Evolutionary conservation across 176 grass and related monocot species (phyloP).

Genomic region (Eleusine indica): DNA sequence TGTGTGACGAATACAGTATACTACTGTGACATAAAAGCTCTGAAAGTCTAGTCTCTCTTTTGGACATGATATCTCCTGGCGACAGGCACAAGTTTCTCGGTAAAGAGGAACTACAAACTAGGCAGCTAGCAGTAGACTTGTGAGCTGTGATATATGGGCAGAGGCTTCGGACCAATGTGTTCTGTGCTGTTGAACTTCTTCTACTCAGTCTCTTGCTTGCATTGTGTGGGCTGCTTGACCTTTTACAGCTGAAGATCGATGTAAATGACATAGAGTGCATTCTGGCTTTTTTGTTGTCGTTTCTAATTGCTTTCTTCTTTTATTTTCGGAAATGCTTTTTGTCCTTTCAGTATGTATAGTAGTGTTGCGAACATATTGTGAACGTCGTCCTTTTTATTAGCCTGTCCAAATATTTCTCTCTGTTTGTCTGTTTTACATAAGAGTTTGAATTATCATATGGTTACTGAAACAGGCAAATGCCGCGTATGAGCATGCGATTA

Average conservation of each 20-base stretch:
- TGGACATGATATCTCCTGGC: slow-evolving; percentile 12
- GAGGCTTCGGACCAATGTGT: slow-evolving; percentile 41
- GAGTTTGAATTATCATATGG: slow-evolving; percentile 9
- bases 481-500: slow-evolving; percentile 12
- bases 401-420: background rate
- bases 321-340: background rate
- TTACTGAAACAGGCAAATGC: background rate
- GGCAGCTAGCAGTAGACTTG: background rate
- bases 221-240: background rate
- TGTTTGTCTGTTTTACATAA: background rate
- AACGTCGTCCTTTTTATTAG: background rate
- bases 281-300: background rate
- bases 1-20: background rate
- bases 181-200: background rate
- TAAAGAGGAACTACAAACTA: slow-evolving; percentile 19
- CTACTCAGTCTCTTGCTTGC: slow-evolving; percentile 14
- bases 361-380: background rate
- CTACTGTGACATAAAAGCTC: background rate
- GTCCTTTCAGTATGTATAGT: background rate
- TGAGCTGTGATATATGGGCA: slow-evolving; percentile 12
- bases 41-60: background rate
- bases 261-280: background rate
- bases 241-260: background rate
- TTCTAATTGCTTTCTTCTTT: no score
- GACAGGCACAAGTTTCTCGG: slow-evolving; percentile 41